These are phyloP conservation scores for Coccinonectria pachysandricola DNA, from an alignment of 2,329 filamentous ascomycete species.

Conservation along the genomic window DNA sequence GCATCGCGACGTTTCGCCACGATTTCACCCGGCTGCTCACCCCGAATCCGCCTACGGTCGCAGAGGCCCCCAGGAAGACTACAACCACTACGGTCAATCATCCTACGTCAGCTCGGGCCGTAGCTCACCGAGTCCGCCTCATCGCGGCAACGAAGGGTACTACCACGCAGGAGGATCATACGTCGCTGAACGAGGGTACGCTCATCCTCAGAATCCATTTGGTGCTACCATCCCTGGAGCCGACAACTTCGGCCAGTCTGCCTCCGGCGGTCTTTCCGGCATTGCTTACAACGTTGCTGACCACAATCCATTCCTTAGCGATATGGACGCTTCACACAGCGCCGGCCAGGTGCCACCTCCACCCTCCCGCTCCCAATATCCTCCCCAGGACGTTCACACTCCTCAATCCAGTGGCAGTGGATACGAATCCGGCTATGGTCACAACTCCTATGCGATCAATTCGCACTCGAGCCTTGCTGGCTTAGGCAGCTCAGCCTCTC, in stretches of 20 bases:
- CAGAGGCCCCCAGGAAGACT: constrained; percentile 11
- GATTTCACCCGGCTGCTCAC: constrained; percentile 12
- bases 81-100: constrained; percentile 9
- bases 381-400: constrained; percentile 10
- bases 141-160: constrained; percentile 13
- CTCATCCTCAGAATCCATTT: constrained; percentile 6
- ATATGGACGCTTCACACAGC: constrained; percentile 48
- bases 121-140: constrained; percentile 3
- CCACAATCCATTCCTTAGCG: constrained; percentile 53
- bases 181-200: constrained; percentile 18
- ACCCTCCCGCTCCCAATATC: constrained; percentile 24
- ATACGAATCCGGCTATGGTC: constrained; percentile 12
- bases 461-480: constrained; percentile 31
- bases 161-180: constrained; percentile 9
- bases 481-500: constrained; percentile 22
- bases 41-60: constrained; percentile 16
- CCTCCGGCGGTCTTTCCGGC: constrained; percentile 56
- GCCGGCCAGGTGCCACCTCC: constrained; percentile 26
- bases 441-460: constrained; percentile 5
- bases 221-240: constrained; percentile 42
- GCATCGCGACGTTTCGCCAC: constrained; percentile 19
- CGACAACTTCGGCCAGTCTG: constrained; percentile 55
- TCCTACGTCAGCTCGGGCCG: constrained; percentile 13
- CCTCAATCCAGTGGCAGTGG: constrained; percentile 7
- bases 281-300: constrained; percentile 58